Evolutionary conservation across 2,329 filamentous ascomycete species (phyloP).

Genomic region (Xylariaceae sp.): DNA sequence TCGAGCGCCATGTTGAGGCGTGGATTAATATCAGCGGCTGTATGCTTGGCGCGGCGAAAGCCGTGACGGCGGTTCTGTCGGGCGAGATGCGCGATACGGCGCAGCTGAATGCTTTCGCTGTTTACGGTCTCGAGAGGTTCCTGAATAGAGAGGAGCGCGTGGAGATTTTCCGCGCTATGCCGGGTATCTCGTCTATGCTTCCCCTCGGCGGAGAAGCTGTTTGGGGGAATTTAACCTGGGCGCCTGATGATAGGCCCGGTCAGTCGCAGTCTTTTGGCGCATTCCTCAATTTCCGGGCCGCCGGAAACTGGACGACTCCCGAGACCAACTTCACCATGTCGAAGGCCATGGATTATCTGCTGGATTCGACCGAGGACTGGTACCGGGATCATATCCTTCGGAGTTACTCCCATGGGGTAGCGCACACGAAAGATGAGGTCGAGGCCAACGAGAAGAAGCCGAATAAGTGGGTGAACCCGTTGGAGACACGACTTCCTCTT

Average conservation of each 20-base stretch:
- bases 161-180: conserved; percentile 95
- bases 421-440: conserved; percentile 72
- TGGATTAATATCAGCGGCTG: conserved; percentile 99
- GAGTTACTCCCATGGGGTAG: conserved; percentile 85
- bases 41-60: conserved; percentile 93
- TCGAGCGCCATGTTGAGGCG: conserved; percentile 80
- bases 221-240: conserved; percentile 87
- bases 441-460: conserved; percentile 73
- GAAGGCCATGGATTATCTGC: conserved; percentile 70
- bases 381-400: conserved; percentile 66
- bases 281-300: conserved; percentile 74
- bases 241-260: conserved; percentile 75
- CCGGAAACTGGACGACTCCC: conserved; percentile 57
- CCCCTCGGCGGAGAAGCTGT: conserved; percentile 88
- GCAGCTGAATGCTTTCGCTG: conserved; percentile 91
- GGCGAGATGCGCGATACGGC: conserved; percentile 99
- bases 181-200: conserved; percentile 92
- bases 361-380: conserved; percentile 77
- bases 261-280: conserved; percentile 72
- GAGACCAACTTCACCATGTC: conserved; percentile 75
- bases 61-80: conserved; percentile 80
- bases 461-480: conserved; percentile 88
- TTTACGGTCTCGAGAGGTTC: conserved; percentile 95
- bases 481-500: conserved; percentile 79
- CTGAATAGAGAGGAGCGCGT: conserved; percentile 83